phyloP scores from a whole-genome alignment of 2,329 filamentous ascomycete species.

The Botryotinia narcissicola region DNA sequence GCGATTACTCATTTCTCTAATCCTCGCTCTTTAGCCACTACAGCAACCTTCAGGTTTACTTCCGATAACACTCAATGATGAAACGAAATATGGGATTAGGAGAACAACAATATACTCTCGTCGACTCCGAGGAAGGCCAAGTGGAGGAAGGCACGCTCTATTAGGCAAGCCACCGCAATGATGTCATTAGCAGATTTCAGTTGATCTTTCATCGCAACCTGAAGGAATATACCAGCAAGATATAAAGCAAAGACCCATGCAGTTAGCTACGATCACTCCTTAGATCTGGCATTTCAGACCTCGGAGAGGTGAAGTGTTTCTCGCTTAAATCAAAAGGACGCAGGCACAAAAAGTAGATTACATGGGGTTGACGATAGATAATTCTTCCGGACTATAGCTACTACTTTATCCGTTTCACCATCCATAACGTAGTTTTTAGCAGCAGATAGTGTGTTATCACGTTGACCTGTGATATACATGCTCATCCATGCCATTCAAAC shows the following conservation, averaged over 20 bases:
- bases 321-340: not conserved
- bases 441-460: not conserved
- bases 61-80: no score
- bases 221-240: not conserved
- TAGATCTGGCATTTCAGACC: not conserved
- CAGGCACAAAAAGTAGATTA: not conserved
- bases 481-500: not conserved
- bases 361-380: not conserved
- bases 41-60: no score
- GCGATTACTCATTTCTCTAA: no score
- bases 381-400: not conserved
- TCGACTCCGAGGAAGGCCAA: no score
- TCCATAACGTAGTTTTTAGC: not conserved
- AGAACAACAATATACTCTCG: no score
- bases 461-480: not conserved
- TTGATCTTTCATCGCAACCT: not conserved
- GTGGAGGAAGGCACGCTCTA: no score
- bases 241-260: not conserved
- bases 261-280: not conserved
- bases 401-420: not conserved
- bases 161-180: no score
- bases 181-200: no score
- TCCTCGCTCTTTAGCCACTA: no score
- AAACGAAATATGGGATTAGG: no score
- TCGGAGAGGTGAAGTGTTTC: not conserved